Evolutionary conservation across 1,139 yeast genomes (phyloP).

Genomic region (Suhomyces ambrosiae): DNA sequence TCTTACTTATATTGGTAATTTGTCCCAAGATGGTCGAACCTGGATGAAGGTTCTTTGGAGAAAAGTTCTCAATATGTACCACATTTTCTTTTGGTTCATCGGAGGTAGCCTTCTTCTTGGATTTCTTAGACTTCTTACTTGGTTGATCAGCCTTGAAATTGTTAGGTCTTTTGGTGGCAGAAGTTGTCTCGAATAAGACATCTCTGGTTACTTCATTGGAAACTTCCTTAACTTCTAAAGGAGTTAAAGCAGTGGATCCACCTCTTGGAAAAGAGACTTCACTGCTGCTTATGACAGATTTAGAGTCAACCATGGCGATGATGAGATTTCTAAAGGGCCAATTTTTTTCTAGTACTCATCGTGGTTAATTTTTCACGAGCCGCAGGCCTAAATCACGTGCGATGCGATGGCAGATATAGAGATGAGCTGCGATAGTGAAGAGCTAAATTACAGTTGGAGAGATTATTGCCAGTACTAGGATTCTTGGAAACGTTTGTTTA

Average conservation of each 20-base stretch:
- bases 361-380: constrained; percentile 6
- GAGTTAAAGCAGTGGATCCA: constrained; percentile 81
- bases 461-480: no score
- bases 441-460: no score
- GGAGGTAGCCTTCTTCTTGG: constrained; percentile 35
- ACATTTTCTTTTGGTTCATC: constrained; percentile 29
- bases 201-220: constrained; percentile 91
- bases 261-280: constrained; percentile 95
- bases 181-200: constrained; percentile 65
- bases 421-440: not conserved
- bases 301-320: constrained; percentile 14
- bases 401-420: not conserved
- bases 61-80: constrained; percentile 59
- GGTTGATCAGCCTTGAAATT: constrained; percentile 28
- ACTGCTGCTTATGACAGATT: constrained; percentile 36
- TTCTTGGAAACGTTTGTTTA: no score
- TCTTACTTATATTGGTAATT: constrained; percentile 57
- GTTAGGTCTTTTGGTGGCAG: constrained; percentile 33
- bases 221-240: constrained; percentile 89
- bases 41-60: constrained; percentile 60
- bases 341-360: constrained; percentile 14
- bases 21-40: constrained; percentile 83
- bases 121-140: constrained; percentile 26
- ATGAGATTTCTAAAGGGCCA: constrained; percentile 4
- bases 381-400: constrained; percentile 9